These are phyloP conservation scores for Diaporthe citriasiana DNA, from an alignment of 2,329 filamentous ascomycete species.

Conservation along the genomic window DNA sequence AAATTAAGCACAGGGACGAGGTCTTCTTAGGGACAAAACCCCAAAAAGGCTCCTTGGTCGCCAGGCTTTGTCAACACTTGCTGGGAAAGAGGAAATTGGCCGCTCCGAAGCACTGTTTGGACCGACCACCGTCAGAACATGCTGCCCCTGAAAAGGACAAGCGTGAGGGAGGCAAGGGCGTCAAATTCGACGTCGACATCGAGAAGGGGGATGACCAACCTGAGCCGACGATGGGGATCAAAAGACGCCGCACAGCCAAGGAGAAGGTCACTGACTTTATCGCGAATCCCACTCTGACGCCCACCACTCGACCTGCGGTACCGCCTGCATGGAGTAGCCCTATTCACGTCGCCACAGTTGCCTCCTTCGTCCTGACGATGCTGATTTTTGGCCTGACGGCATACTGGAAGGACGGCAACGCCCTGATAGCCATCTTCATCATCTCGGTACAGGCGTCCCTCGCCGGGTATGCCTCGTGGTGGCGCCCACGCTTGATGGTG, in stretches of 20 bases:
- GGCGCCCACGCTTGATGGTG: conserved; percentile 68
- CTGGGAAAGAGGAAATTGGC: not conserved
- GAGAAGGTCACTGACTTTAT: conserved; percentile 60
- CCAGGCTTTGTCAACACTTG: conserved; percentile 4
- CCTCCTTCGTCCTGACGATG: conserved; percentile 64
- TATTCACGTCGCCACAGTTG: conserved; percentile 65
- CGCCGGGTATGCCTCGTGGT: conserved; percentile 70
- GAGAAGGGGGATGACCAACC: conserved; percentile 43
- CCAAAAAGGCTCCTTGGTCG: not conserved
- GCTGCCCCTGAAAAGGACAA: not conserved
- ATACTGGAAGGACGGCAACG: conserved; percentile 63
- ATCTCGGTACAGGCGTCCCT: conserved; percentile 68
- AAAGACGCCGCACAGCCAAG: conserved; percentile 54
- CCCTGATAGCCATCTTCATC: conserved; percentile 64
- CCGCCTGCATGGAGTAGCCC: conserved; percentile 65
- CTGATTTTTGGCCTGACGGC: conserved; percentile 61
- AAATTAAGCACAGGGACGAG: conserved; percentile 61
- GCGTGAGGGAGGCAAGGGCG: conserved; percentile 7
- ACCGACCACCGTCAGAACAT: conserved; percentile 20
- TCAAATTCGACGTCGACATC: conserved; percentile 34
- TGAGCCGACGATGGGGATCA: conserved; percentile 46
- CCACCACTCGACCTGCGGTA: conserved; percentile 59
- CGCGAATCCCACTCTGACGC: conserved; percentile 58
- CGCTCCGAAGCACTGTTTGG: not conserved
- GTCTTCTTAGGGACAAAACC: not conserved